Conservation (phyloP, 345 rosid genomes). For the Isatis tinctoria region DNA sequence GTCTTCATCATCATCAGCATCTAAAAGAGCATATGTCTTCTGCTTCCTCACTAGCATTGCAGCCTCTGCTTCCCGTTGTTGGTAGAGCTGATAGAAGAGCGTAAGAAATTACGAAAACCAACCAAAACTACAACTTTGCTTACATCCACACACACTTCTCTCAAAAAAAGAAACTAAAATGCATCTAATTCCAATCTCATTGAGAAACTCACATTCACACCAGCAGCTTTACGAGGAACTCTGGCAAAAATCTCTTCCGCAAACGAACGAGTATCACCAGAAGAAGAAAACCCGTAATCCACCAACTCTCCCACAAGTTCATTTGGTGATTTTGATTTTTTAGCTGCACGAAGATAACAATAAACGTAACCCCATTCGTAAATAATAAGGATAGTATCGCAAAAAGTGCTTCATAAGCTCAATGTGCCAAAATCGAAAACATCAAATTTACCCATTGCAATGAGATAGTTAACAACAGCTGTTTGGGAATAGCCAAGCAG, state of each 20-base stretch:
- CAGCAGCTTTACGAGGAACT: slow-evolving; percentile 48
- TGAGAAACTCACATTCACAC: slow-evolving; percentile 52
- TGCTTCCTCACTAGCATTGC: slow-evolving; percentile 76
- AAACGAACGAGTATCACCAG: slow-evolving; percentile 48
- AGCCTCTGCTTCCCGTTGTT: slow-evolving; percentile 83
- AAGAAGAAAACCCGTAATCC: slow-evolving; percentile 50
- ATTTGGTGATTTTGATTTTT: slow-evolving; percentile 57
- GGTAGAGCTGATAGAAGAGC: slow-evolving; percentile 52
- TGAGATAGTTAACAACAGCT: slow-evolving; percentile 67
- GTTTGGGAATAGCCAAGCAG: slow-evolving; percentile 72
- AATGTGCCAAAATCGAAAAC: not conserved
- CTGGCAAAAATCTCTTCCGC: slow-evolving; percentile 53
- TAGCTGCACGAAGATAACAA: slow-evolving; percentile 46
- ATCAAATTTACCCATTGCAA: slow-evolving; percentile 52
- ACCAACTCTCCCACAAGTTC: slow-evolving; percentile 49
- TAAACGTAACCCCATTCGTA: not conserved
- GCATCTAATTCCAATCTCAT: too few relatives aligned
- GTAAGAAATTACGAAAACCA: not conserved
- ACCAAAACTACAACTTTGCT: not conserved
- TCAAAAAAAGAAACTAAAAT: too few relatives aligned
- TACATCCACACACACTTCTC: not conserved
- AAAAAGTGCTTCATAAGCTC: slow-evolving; percentile 5
- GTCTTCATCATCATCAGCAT: slow-evolving; percentile 67
- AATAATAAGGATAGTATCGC: not conserved
- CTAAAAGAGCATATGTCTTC: slow-evolving; percentile 57